Evolutionary conservation across 176 grass and related monocot species (phyloP), one percentile per base, ranked within the genome.

Genomic region (Zoysia japonica): DNA sequence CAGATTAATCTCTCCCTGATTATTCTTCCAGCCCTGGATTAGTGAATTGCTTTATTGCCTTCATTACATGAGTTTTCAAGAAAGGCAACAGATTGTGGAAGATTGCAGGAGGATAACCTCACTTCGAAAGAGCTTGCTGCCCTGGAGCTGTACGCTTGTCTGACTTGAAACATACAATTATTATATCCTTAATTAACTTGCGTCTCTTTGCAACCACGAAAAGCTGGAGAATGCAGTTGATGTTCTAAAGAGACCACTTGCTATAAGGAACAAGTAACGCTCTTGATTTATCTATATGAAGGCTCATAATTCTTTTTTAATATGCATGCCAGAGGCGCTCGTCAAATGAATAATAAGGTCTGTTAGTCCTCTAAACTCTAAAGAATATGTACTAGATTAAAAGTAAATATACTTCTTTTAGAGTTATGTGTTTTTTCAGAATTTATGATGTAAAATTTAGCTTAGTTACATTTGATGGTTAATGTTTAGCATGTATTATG

Each of bases 81-180:
- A 64, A 94, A 88, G 71, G 81, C 94, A 7, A 77, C 73, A 0
- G 94, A 97, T 65, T 97, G 89, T 9, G 53, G 40, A 1, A 97
- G 80, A 60, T 88, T 97, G 85, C 87, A 94, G 84, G 89, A 97
- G 72, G 93, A 89, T 82, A 90, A 85, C 76, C 82, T 94, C 76
- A 6, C 82, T 97, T 53, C 80, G 7, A 94, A 92, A 83, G 94
- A 97, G 72, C 85, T 97, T 42, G 94, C 94, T 0, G 89, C 87
- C 2, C 77, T 97, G n/a, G 94, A 97, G 77, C 80, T 97, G 91
- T 97, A 88, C 71, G 86, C 46, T 67, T 50, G 54, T 83, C 70
- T 38, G 48, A 17, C 67, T 71, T 71, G 49, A 67, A 83, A 61
- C 15, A 51, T 46, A 17, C 7, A 47, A 10, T 15, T 61, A 12